These are phyloP conservation scores for Podochytrium sp. DNA, from an alignment of 192 early-diverging fungal genomes.

Conservation along the genomic window DNA sequence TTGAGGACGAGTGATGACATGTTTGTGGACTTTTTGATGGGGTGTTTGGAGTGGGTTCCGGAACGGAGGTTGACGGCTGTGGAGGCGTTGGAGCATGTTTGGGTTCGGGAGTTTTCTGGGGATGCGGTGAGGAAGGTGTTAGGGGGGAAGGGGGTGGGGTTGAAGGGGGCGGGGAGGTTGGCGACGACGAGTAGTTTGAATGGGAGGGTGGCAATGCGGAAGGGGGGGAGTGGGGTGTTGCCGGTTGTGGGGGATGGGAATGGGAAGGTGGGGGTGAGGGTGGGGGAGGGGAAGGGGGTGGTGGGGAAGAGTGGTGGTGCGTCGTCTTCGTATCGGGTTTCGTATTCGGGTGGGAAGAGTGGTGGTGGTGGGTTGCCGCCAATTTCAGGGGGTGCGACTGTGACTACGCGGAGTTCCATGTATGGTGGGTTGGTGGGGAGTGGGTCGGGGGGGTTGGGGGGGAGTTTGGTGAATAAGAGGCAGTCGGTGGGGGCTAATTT, in stretches of 20 bases:
- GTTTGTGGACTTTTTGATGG: slow-evolving; percentile 86
- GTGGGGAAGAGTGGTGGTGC: neutral
- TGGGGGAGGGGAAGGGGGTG: neutral
- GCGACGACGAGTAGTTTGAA: slow-evolving; percentile 20
- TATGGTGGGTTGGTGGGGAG: slow-evolving; percentile 23
- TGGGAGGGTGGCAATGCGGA: neutral
- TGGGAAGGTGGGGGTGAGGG: neutral
- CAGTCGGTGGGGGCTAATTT: slow-evolving; percentile 24
- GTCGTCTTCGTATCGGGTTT: slow-evolving; percentile 2
- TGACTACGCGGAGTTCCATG: slow-evolving; percentile 10
- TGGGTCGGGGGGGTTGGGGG: neutral
- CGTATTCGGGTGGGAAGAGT: neutral
- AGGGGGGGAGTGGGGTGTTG: neutral
- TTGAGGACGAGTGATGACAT: slow-evolving; percentile 74
- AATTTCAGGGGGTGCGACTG: neutral
- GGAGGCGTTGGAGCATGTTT: slow-evolving; percentile 78
- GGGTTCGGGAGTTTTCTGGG: slow-evolving; percentile 19
- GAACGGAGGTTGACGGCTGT: slow-evolving; percentile 82
- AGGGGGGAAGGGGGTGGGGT: neutral
- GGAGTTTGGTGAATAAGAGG: neutral
- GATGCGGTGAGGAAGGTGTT: neutral
- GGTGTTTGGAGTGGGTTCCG: slow-evolving; percentile 90
- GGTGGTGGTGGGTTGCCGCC: slow-evolving; percentile 2
- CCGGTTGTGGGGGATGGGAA: neutral
- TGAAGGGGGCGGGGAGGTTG: neutral